These are phyloP conservation scores for Luffa aegyptiaca DNA, from an alignment of 306 rosid genomes.

Conservation along the genomic window DNA sequence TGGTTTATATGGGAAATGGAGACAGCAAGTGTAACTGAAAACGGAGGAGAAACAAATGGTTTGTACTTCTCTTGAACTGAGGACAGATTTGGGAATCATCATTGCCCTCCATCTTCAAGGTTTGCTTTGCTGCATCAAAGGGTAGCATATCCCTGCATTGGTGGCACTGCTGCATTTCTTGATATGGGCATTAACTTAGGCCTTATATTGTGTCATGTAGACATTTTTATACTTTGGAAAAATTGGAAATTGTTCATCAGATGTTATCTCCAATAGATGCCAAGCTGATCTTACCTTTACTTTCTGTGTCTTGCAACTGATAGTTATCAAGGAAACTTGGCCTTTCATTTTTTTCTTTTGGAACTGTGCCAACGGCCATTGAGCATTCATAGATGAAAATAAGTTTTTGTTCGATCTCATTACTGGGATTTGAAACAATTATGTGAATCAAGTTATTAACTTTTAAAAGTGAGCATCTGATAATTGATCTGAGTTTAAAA, in stretches of 20 bases:
- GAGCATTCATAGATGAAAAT: neutral
- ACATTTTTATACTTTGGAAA: neutral
- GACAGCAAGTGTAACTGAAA: neutral
- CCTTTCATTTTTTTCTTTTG: neutral
- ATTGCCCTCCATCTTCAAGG: neutral
- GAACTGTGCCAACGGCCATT: neutral
- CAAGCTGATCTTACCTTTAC: neutral
- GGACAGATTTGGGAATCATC: neutral
- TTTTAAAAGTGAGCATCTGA: neutral
- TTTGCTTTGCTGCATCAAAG: neutral
- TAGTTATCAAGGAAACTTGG: neutral
- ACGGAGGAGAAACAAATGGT: neutral
- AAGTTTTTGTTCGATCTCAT: no score
- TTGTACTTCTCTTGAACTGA: neutral
- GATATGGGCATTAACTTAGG: conserved; percentile 3
- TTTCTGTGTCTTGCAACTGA: neutral
- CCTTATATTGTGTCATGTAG: conserved; percentile 4
- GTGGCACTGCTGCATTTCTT: conserved; percentile 8
- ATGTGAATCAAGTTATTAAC: neutral
- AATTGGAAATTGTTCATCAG: neutral
- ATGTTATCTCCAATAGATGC: neutral
- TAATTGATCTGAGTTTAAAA: no score
- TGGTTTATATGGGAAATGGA: neutral
- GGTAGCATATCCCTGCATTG: neutral
- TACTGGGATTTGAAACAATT: neutral